These are phyloP conservation scores for Cryptococcus sp. DNA, from an alignment of 1,284 basidiomycete genomes.

Conservation along the genomic window DNA sequence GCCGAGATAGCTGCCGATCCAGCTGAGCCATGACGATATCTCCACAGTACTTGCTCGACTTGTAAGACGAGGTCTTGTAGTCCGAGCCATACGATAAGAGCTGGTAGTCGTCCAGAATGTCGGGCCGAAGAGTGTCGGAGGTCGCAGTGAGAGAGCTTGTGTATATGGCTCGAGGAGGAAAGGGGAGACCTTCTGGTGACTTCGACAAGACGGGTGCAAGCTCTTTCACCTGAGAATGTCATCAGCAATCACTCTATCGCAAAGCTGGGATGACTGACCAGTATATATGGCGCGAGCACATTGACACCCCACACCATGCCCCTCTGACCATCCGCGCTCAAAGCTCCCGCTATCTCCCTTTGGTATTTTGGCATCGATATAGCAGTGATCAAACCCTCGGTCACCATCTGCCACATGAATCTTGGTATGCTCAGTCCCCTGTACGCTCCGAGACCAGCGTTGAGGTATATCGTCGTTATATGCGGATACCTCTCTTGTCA, in stretches of 20 bases:
- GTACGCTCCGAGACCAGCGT: slow-evolving; percentile 70
- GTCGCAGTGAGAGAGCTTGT: slow-evolving; percentile 66
- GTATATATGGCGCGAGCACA: slow-evolving; percentile 70
- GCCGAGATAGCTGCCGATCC: slow-evolving; percentile 47
- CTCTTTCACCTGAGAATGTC: slow-evolving; percentile 34
- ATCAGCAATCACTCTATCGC: neutral
- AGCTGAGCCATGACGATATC: slow-evolving; percentile 64
- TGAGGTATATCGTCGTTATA: slow-evolving; percentile 72
- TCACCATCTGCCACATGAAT: slow-evolving; percentile 54
- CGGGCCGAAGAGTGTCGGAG: slow-evolving; percentile 53
- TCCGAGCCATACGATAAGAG: slow-evolving; percentile 52
- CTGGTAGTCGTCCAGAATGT: slow-evolving; percentile 61
- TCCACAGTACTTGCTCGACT: slow-evolving; percentile 71
- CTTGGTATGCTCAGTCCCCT: slow-evolving; percentile 55
- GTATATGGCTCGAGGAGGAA: slow-evolving; percentile 67
- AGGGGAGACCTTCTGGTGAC: slow-evolving; percentile 36
- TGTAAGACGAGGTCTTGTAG: slow-evolving; percentile 55
- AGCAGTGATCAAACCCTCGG: slow-evolving; percentile 48
- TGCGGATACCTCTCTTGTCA: slow-evolving; percentile 62
- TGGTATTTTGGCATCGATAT: slow-evolving; percentile 61
- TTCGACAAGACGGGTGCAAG: slow-evolving; percentile 36
- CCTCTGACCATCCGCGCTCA: slow-evolving; percentile 61
- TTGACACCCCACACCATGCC: slow-evolving; percentile 84
- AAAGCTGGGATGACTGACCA: slow-evolving; percentile 52
- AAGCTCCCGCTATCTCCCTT: slow-evolving; percentile 57